phyloP scores from a whole-genome alignment of 2,329 filamentous ascomycete species.

The Trichoderma sp. region DNA sequence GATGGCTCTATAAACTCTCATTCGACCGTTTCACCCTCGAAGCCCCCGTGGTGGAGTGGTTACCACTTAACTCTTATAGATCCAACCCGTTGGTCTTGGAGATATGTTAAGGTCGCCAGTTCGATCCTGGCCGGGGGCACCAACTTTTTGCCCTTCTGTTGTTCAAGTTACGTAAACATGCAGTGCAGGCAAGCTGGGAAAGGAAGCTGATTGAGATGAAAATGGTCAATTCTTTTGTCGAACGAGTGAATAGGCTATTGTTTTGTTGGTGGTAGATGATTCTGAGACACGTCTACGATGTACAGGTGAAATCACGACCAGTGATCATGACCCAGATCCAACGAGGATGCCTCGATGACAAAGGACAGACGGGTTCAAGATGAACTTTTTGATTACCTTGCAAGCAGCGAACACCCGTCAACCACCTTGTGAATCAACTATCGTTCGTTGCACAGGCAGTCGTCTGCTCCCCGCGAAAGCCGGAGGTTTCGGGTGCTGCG shows the following conservation, averaged over 20 bases:
- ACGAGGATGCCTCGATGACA: too few relatives aligned
- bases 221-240: too few relatives aligned
- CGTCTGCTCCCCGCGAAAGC: not conserved
- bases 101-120: constrained; percentile 28
- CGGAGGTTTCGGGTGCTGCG: too few relatives aligned
- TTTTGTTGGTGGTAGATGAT: not conserved
- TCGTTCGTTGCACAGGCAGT: too few relatives aligned
- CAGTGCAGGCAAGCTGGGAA: not conserved
- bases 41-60: constrained; percentile 27
- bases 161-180: not conserved
- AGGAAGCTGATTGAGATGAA: not conserved
- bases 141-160: not conserved
- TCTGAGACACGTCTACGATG: too few relatives aligned
- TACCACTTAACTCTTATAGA: constrained; percentile 28
- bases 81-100: constrained; percentile 16
- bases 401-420: too few relatives aligned
- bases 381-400: too few relatives aligned
- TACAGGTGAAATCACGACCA: too few relatives aligned
- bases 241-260: too few relatives aligned
- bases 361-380: too few relatives aligned
- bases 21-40: not conserved
- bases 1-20: not conserved
- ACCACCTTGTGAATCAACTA: too few relatives aligned
- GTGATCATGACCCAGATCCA: too few relatives aligned
- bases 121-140: constrained; percentile 27